These are phyloP conservation scores for Pythium vanterpoolii DNA, from an alignment of 352 stramenopile genomes.

Conservation along the genomic window DNA sequence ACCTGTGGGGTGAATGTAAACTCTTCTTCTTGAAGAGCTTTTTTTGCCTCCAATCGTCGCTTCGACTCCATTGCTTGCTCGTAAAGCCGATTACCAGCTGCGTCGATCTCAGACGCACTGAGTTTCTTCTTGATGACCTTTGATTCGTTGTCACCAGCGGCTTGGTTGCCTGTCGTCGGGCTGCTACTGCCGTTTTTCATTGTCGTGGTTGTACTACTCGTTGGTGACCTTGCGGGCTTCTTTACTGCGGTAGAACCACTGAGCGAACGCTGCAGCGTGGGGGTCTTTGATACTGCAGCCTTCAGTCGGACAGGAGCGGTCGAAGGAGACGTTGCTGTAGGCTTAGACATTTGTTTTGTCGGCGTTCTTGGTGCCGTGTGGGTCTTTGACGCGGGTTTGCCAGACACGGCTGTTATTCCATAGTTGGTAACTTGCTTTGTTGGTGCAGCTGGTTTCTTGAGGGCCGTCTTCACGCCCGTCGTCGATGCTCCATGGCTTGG, in stretches of 20 bases:
- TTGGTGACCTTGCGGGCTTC: constrained; percentile 24
- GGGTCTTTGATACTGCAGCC: constrained; percentile 8
- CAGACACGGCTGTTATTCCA: not conserved
- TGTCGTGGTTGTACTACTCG: constrained; percentile 17
- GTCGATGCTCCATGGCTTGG: not conserved
- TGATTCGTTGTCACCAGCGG: not conserved
- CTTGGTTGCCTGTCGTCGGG: not conserved
- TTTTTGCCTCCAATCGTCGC: constrained; percentile 46
- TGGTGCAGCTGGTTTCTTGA: not conserved
- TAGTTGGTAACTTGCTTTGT: not conserved
- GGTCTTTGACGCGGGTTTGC: not conserved
- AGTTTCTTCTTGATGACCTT: constrained; percentile 44
- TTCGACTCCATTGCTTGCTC: constrained; percentile 57
- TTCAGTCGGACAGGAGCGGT: constrained; percentile 8
- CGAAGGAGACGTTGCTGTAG: not conserved
- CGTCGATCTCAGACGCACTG: constrained; percentile 46
- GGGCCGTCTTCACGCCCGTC: not conserved
- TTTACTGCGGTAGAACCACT: constrained; percentile 14
- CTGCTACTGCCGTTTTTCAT: constrained; percentile 1
- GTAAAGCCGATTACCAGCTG: constrained; percentile 58
- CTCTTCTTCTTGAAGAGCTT: constrained; percentile 46
- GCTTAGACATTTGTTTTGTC: not conserved
- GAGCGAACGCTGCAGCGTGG: constrained; percentile 11
- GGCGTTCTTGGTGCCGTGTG: not conserved
- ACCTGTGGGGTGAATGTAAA: constrained; percentile 63